Base-by-base conservation (phyloP, 1,284 basidiomycete genomes). In the Singerocomus inundabilis region DNA sequence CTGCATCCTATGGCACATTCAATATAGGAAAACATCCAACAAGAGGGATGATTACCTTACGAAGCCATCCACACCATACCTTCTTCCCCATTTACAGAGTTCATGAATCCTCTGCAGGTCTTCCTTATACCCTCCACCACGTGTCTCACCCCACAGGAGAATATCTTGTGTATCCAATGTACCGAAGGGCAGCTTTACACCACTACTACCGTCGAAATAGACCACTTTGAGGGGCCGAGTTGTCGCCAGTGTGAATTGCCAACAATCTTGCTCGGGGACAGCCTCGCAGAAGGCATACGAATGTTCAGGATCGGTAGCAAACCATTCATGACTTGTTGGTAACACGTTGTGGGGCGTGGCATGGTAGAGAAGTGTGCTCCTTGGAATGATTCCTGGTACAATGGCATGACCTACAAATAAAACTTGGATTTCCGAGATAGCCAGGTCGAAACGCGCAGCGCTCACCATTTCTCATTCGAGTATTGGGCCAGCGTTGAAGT, bases 401-500 rank as follows among this genome's bases (percentile, higher is more conserved):
- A 76, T 55, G 25, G 54, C 67, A 48, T 77, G 74, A 1, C 75
- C 73, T 72, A 34, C 12, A 28, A 13, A 21, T 18, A 15, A 44
- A n/a, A 41, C n/a, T 8, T 31, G 28, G 4, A 34, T 43, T 13
- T n/a, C 6, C 16, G n/a, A 28, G 21, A n/a, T 11, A 16, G 5
- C 2, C 26, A 26, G 25, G 26, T 12, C 34, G 25, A 37, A 1
- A 16, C 21, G 1, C 2, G 13, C 3, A n/a, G 28, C 25, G 24
- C 57, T 44, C 40, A 72, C 73, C 75, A 57, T 79, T 79, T 30
- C 72, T 67, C 55, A 73, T 74, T 6, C 71, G 65, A 1, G 74
- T 76, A 52, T 79, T 77, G 1, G 75, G 72, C 76, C 77, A 78
- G 43, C 72, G 72, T 51, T 78, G 74, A 7, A 79, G 48, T 0